Conservation (phyloP, 2,329 filamentous ascomycete genomes). For the Venturia asperata region DNA sequence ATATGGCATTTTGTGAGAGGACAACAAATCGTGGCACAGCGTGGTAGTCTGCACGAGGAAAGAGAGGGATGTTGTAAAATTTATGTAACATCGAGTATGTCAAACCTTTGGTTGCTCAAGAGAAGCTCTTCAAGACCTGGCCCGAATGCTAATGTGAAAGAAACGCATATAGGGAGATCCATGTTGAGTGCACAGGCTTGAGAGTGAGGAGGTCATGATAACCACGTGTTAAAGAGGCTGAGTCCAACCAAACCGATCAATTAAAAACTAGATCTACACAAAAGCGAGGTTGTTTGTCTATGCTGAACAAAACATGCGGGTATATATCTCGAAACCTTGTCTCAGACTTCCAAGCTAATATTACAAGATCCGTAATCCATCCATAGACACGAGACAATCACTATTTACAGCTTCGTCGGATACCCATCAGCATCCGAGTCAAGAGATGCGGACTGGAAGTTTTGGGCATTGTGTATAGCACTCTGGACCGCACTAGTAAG, state of each 20-base stretch:
- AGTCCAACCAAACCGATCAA: neutral
- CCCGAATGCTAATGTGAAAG: no score
- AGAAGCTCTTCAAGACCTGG: no score
- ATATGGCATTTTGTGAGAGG: no score
- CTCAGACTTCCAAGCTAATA: neutral
- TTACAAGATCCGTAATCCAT: neutral
- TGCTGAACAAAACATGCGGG: neutral
- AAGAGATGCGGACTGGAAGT: neutral
- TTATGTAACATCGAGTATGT: no score
- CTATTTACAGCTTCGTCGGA: neutral
- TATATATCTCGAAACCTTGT: conserved; percentile 1
- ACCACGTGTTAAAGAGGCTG: no score
- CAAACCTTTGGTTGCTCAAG: no score
- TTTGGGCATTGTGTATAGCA: conserved; percentile 70
- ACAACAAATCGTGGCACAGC: no score
- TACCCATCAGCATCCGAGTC: neutral
- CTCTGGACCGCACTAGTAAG: conserved; percentile 82
- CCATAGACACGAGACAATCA: neutral
- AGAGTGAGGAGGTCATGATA: no score
- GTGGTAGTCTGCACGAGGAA: no score
- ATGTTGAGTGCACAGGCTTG: no score
- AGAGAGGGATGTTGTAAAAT: no score
- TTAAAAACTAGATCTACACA: neutral
- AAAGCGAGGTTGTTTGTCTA: neutral
- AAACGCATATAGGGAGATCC: no score